Evolutionary conservation across 108 stramenopile species (phyloP).

Genomic region (Schizochytrium sp.): DNA sequence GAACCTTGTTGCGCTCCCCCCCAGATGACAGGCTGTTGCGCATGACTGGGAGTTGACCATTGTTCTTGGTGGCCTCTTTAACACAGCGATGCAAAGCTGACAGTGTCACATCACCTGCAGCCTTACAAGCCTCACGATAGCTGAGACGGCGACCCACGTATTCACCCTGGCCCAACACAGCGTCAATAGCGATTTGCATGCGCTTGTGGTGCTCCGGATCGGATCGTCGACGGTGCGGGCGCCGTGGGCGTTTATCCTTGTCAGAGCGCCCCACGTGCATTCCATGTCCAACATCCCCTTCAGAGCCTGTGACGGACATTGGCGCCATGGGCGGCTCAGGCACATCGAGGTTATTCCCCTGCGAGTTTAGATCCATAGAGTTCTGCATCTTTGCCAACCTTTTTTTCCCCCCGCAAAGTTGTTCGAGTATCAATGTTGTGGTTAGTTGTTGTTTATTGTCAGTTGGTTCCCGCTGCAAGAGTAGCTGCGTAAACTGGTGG

Average conservation of each 20-base stretch:
- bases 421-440: no score
- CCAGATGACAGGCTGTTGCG: not conserved
- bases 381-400: no score
- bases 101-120: constrained; percentile 30
- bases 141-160: not conserved
- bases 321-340: no score
- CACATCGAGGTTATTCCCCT: no score
- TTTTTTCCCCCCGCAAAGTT: no score
- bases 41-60: not conserved
- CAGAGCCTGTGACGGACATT: no score
- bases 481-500: no score
- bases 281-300: no score
- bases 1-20: not conserved
- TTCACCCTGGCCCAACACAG: constrained; percentile 13
- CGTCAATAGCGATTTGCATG: constrained; percentile 35
- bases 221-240: constrained; percentile 44
- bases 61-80: not conserved
- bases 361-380: no score
- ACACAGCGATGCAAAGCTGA: constrained; percentile 36
- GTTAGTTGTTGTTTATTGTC: no score
- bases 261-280: not conserved
- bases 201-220: constrained; percentile 46
- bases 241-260: constrained; percentile 40
- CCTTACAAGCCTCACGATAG: constrained; percentile 35
- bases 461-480: no score